Evolutionary conservation across 1,139 yeast genomes (phyloP).

Genomic region (Citeromyces hawaiiensis): DNA sequence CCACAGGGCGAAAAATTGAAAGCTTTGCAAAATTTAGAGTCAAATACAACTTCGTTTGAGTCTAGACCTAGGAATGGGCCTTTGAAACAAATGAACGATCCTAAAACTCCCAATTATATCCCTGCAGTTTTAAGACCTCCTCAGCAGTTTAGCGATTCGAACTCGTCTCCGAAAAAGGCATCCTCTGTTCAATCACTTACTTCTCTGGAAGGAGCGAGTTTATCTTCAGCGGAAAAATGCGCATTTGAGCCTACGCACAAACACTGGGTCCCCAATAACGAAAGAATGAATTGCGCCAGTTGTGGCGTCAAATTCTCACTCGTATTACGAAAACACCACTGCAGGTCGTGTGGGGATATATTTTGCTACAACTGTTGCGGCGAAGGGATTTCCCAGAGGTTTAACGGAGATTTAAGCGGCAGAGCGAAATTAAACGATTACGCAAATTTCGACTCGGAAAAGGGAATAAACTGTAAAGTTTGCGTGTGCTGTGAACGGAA

Average conservation of each 20-base stretch:
- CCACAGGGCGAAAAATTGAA: background rate
- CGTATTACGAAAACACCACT: conserved; percentile 65
- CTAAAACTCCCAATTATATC: conserved; percentile 13
- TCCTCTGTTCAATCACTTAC: background rate
- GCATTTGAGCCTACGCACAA: conserved; percentile 16
- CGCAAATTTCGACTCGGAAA: conserved; percentile 67
- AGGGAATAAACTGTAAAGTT: conserved; percentile 3
- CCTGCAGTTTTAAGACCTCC: conserved; percentile 17
- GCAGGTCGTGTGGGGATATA: conserved; percentile 84
- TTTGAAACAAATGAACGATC: conserved; percentile 15
- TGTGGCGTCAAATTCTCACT: conserved; percentile 12
- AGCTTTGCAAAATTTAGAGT: background rate
- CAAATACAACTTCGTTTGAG: conserved; percentile 1
- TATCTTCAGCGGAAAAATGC: background rate
- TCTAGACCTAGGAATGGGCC: conserved; percentile 3
- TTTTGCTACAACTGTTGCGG: conserved; percentile 60
- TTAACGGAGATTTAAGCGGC: conserved; percentile 1
- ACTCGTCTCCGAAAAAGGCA: conserved; percentile 2
- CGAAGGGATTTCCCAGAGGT: conserved; percentile 12
- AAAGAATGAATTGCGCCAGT: conserved; percentile 9
- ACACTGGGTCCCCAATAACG: conserved; percentile 17
- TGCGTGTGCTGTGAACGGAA: conserved; percentile 8
- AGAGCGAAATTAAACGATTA: conserved; percentile 45
- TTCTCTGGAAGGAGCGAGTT: background rate
- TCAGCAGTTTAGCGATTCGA: background rate